Percentiles rank a stretch among this genome's conserved stretches.
phyloP scores from a whole-genome alignment of 2,329 filamentous ascomycete species.

The Tolypocladium capitatum region DNA sequence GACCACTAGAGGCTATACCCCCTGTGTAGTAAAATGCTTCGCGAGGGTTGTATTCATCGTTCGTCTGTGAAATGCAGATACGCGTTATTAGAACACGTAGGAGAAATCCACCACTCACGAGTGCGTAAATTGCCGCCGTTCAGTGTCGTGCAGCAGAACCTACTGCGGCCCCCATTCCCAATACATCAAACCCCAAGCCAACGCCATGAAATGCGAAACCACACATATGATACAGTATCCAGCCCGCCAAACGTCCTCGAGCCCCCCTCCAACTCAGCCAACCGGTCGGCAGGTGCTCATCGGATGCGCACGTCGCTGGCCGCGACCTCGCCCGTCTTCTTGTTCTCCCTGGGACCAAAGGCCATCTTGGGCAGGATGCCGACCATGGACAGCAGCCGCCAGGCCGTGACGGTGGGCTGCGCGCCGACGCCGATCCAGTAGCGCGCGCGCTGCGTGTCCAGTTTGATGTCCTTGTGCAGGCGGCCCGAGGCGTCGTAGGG shows the following conservation, averaged over 20 bases:
- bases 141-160: neutral
- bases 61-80: no score
- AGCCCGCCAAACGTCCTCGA: neutral
- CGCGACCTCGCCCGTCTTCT: conserved; percentile 13
- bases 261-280: neutral
- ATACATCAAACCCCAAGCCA: conserved; percentile 7
- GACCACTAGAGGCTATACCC: neutral
- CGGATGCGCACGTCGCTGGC: conserved; percentile 16
- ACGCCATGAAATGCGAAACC: conserved; percentile 13
- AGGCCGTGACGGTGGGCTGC: conserved; percentile 81
- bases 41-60: neutral
- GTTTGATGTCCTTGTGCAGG: conserved; percentile 79
- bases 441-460: conserved; percentile 67
- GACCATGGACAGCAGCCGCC: conserved; percentile 76
- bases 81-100: no score
- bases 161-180: no score
- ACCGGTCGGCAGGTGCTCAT: conserved; percentile 4
- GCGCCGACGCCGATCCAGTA: conserved; percentile 98
- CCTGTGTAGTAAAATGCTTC: neutral
- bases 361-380: conserved; percentile 24
- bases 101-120: no score
- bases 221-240: conserved; percentile 14
- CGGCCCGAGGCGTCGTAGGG: conserved; percentile 49
- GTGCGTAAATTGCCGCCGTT: neutral
- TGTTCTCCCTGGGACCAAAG: conserved; percentile 18